Evolutionary conservation across 768 basidiomycete species (phyloP), one percentile per base, ranked within the genome.

Genomic region (Mycena vulgaris): DNA sequence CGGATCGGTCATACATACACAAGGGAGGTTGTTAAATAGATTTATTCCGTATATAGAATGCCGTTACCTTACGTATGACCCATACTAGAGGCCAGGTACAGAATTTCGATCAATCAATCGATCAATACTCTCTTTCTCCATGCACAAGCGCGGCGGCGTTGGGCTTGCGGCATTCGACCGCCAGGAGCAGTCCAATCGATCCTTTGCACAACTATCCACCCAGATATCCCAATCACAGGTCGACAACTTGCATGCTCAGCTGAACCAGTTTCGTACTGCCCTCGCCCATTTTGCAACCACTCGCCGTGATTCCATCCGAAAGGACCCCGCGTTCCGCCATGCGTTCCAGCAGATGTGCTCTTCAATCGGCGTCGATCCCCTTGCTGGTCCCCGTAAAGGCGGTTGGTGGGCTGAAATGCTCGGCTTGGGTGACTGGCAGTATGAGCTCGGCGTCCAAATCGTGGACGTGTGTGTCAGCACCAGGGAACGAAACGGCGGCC

Each of bases 281-380:
- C 89, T 98, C 56, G 81, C 88, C 4, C 87, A 87, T 66, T 99
- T 99, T 75, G 95, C 96, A 2, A 82, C 89, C 28, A 90, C 90
- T 11, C 96, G 98, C 79, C 91, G 95, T 57, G 89, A 92, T 48
- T 89, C 92, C 65, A 98, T 99, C 77, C 89, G 90, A 66, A 85
- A 85, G 58, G 93, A 97, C 73, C 95, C 97, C 2, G 86, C 88
- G 4, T 97, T 99, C 79, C 88, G 98, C 5, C 93, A 93, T 85
- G 93, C 90, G 23, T 99, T 99, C 81, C 95, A 96, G 73, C 93
- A 95, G 67, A 98, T 99, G 95, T 99, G 98, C 78, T 89, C 93
- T 2, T 91, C 93, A 19, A 94, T 99, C 64, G 96, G 96, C 35
- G 95, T 99, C 27, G 98, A 99, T 79, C 97, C 97, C 2, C 89